Conservation (phyloP, 2,329 filamentous ascomycete genomes). For the Akanthomyces dipterigenus region DNA sequence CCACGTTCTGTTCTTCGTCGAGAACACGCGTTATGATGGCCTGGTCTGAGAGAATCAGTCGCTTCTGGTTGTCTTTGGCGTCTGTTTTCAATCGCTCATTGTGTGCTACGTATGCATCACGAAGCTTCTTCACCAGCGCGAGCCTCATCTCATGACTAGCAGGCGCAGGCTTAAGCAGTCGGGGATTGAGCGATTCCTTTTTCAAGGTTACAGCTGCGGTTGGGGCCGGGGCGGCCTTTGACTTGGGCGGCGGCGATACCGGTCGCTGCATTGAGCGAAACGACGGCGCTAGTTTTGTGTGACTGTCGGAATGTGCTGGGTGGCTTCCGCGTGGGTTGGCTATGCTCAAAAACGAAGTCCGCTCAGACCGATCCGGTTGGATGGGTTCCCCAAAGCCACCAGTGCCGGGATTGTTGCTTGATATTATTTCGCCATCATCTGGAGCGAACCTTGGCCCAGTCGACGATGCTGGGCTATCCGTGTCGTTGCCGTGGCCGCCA, state of each 20-base stretch:
- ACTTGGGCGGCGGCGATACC: constrained; percentile 9
- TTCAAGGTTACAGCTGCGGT: constrained; percentile 20
- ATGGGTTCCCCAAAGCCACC: neutral
- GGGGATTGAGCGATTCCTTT: constrained; percentile 58
- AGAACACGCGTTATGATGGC: constrained; percentile 62
- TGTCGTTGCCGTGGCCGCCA: constrained; percentile 31
- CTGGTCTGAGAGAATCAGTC: constrained; percentile 54
- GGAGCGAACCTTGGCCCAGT: neutral
- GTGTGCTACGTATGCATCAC: constrained; percentile 59
- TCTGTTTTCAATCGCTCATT: constrained; percentile 56
- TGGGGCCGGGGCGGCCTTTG: neutral
- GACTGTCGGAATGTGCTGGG: neutral
- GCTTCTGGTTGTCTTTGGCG: constrained; percentile 36
- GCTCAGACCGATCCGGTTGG: neutral
- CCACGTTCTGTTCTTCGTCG: constrained; percentile 72
- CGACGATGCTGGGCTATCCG: constrained; percentile 6
- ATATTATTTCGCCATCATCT: neutral
- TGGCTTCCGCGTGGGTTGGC: neutral
- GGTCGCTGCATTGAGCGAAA: neutral
- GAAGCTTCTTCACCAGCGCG: constrained; percentile 54
- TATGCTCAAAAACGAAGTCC: neutral
- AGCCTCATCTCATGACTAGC: constrained; percentile 50
- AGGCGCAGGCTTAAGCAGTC: constrained; percentile 52
- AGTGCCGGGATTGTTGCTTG: neutral
- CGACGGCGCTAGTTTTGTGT: neutral